A percentile compares a stretch with the other conserved stretches of the same genome.
These are phyloP conservation scores for Casuarina glauca DNA, from an alignment of 306 rosid species.

Conservation along the genomic window DNA sequence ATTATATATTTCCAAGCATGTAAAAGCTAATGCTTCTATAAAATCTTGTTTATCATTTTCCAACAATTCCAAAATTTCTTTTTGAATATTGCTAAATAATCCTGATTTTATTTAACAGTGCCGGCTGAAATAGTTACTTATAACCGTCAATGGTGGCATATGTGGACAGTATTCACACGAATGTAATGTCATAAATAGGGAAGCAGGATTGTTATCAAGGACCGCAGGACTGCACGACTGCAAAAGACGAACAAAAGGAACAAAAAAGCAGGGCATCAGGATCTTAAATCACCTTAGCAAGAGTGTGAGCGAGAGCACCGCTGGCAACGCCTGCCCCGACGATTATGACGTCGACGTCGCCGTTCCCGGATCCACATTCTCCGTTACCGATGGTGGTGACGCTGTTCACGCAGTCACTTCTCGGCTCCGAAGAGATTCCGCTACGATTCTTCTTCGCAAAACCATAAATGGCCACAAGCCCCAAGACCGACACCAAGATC, in stretches of 20 bases:
- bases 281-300: slow-evolving; percentile 61
- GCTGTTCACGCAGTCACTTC: slow-evolving; percentile 35
- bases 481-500: slow-evolving; percentile 44
- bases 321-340: slow-evolving; percentile 99
- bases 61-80: neutral
- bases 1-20: neutral
- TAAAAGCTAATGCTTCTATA: neutral
- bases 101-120: neutral
- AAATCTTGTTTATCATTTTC: neutral
- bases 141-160: neutral
- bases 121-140: neutral
- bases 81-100: neutral
- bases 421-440: slow-evolving; percentile 25
- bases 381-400: slow-evolving; percentile 41
- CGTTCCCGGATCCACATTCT: slow-evolving; percentile 58
- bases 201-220: neutral
- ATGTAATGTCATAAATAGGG: neutral
- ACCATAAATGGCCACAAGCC: slow-evolving; percentile 39
- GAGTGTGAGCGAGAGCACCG: slow-evolving; percentile 90
- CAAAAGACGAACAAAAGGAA: neutral
- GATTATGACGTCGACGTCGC: slow-evolving; percentile 63
- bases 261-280: neutral
- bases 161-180: neutral
- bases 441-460: slow-evolving; percentile 26
- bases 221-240: neutral